Evolutionary conservation across 2,329 filamentous ascomycete species (phyloP).

Genomic region (Ceratocystis ficicola): DNA sequence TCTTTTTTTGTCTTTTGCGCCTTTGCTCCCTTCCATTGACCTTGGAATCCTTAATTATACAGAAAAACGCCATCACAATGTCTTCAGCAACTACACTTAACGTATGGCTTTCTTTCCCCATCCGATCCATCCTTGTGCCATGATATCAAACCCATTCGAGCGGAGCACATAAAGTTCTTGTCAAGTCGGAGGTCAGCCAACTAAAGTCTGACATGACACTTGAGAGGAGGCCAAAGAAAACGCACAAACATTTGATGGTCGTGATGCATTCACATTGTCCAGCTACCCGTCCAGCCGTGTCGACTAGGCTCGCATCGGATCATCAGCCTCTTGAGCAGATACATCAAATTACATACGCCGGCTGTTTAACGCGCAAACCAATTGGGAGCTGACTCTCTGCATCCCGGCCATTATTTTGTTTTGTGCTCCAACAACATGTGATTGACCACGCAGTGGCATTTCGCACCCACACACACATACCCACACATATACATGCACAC

Average conservation of each 20-base stretch:
- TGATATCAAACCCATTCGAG: background rate
- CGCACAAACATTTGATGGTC: background rate
- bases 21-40: background rate
- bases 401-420: background rate
- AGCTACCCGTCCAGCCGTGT: slow-evolving; percentile 1
- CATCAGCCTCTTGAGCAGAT: background rate
- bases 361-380: background rate
- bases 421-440: background rate
- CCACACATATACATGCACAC: background rate
- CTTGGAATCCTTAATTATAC: background rate
- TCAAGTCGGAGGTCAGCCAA: background rate
- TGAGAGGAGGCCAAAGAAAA: background rate
- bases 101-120: slow-evolving; percentile 15
- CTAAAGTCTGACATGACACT: background rate
- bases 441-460: background rate
- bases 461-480: background rate
- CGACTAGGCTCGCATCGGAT: background rate
- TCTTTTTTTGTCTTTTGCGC: slow-evolving; percentile 14
- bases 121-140: background rate
- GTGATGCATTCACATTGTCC: background rate
- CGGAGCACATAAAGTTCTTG: background rate
- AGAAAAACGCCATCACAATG: slow-evolving; percentile 18
- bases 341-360: background rate
- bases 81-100: slow-evolving; percentile 20
- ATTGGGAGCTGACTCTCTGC: background rate